Base-by-base conservation (phyloP, 805 yeast genomes). In the Kodamaea sagamina region DNA sequence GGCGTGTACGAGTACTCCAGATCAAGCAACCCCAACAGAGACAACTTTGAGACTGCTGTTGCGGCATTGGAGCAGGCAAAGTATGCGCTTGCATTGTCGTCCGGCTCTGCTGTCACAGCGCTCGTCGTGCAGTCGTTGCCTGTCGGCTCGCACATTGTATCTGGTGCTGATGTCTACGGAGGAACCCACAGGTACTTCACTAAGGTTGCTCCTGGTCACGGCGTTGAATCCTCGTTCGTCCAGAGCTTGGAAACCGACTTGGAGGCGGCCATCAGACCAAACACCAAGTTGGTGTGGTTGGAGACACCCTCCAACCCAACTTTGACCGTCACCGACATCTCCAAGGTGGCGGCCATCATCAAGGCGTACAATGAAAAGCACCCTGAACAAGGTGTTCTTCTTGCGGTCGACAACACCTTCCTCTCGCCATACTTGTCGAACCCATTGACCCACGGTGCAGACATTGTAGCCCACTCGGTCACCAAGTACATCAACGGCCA, bases 401-500 rank as follows among this genome's bases (percentile, higher is more conserved):
- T 87, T 48, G 93, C 82, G 37, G 95, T 87, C 47, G 96, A 87
- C 74, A 87, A 87, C 78, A 87, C 96, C 32, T 88, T 87, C 77
- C 70, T 86, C 61, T 84, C 93, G 12, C 95, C 95, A 58, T 87
- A 87, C 71, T 69, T 87, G 57, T 87, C 89, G 51, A 87, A 86
- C 73, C 96, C 96, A 51, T 76, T 88, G 62, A 71, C 67, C 49
- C 82, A 74, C 53, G 96, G 96, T 53, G 96, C 93, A 43, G 95
- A 88, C 59, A 78, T 87, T 48, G 95, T 88, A 39, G 84, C 86
- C 35, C 96, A 88, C 71, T 85, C 93, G 12, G 95, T 87, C 48
- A 86, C 96, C 59, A 88, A 88, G 68, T 89, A 86, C 74, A 82
- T 88, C 68, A 88, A 87, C 60, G 96, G 96, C 52, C 96, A 88